Conservation (phyloP, 1,284 basidiomycete genomes). For the Sporisorium scitamineum region DNA sequence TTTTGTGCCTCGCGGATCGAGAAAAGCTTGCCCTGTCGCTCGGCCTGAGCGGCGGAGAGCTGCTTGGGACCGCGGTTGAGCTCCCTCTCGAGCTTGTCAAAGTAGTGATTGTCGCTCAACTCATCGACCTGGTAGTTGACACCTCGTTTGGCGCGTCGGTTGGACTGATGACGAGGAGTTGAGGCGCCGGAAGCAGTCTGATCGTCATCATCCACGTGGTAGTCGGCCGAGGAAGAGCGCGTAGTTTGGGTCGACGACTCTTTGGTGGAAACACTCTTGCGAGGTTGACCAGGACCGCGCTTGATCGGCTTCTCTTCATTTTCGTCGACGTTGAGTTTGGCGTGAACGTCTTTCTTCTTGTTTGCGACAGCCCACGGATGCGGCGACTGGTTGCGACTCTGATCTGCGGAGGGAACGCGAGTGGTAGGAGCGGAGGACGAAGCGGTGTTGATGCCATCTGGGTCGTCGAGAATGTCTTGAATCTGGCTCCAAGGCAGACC, state of each 20-base stretch:
- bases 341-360: conserved; percentile 17
- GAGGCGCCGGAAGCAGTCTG: conserved; percentile 31
- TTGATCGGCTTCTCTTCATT: conserved; percentile 2
- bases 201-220: conserved; percentile 13
- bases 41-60: conserved; percentile 40
- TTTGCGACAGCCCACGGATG: conserved; percentile 36
- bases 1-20: conserved; percentile 71
- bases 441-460: conserved; percentile 42
- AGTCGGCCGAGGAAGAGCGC: conserved; percentile 29
- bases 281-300: conserved; percentile 16
- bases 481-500: conserved; percentile 54
- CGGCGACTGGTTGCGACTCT: conserved; percentile 34
- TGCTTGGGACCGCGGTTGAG: conserved; percentile 20
- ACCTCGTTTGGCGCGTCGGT: conserved; percentile 33
- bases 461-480: conserved; percentile 49
- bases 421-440: conserved; percentile 34
- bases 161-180: conserved; percentile 31
- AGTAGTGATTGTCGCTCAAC: conserved; percentile 48
- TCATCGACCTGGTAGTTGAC: conserved; percentile 49
- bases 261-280: conserved; percentile 17
- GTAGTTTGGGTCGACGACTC: conserved; percentile 17
- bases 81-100: conserved; percentile 47
- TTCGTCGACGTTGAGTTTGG: conserved; percentile 11
- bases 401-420: conserved; percentile 20
- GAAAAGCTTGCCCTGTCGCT: conserved; percentile 58